These are phyloP conservation scores for Lenwebbia sp. DNA, from an alignment of 345 rosid genomes.

Conservation along the genomic window DNA sequence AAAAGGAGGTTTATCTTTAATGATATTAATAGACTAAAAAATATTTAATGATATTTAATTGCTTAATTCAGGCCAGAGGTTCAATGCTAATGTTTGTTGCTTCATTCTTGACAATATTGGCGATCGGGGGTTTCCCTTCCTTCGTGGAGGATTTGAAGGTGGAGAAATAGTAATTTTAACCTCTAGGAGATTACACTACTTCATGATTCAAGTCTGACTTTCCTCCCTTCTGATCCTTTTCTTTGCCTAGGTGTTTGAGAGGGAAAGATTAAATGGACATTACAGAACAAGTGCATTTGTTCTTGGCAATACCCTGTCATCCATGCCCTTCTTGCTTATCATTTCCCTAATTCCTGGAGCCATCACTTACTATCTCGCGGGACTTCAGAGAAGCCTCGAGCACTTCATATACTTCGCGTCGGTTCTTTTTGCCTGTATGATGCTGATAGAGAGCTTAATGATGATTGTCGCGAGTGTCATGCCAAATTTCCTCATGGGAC, in stretches of 20 bases:
- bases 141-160: slow-evolving; percentile 61
- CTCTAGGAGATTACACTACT: neutral
- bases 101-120: slow-evolving; percentile 37
- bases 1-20: neutral
- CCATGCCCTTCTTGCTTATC: slow-evolving; percentile 24
- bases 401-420: slow-evolving; percentile 22
- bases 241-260: slow-evolving; percentile 23
- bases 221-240: neutral
- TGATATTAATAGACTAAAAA: neutral
- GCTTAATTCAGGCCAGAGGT: slow-evolving; percentile 25
- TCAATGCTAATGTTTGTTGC: slow-evolving; percentile 34
- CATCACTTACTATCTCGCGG: slow-evolving; percentile 15
- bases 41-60: neutral
- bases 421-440: slow-evolving; percentile 23
- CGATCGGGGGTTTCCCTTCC: slow-evolving; percentile 50
- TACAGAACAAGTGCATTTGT: slow-evolving; percentile 27
- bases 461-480: slow-evolving; percentile 40
- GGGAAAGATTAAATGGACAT: slow-evolving; percentile 54
- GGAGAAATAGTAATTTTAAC: neutral
- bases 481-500: slow-evolving; percentile 42
- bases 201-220: neutral
- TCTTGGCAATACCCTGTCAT: slow-evolving; percentile 31
- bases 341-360: slow-evolving; percentile 36
- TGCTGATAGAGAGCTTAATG: slow-evolving; percentile 48
- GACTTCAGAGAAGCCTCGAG: slow-evolving; percentile 21